phyloP scores from a whole-genome alignment of 1,284 basidiomycete species.

The Psilocybe mexicana region DNA sequence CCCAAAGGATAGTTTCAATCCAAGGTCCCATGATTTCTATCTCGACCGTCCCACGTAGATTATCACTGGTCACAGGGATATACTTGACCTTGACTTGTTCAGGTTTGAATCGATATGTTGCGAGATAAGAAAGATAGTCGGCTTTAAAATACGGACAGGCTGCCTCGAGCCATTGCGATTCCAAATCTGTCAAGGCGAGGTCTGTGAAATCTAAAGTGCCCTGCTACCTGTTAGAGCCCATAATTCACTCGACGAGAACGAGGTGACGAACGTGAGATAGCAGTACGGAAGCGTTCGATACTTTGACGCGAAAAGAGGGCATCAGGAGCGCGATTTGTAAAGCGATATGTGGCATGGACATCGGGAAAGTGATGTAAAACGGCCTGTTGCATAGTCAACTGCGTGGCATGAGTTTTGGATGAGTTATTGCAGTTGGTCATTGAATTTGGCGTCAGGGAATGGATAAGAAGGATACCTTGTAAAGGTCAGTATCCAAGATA shows the following conservation, averaged over 20 bases:
- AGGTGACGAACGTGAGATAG: slow-evolving; percentile 63
- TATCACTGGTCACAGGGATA: slow-evolving; percentile 50
- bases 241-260: neutral
- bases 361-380: slow-evolving; percentile 81
- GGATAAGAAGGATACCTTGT: slow-evolving; percentile 65
- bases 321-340: slow-evolving; percentile 81
- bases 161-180: slow-evolving; percentile 68
- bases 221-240: neutral
- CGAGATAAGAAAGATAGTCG: slow-evolving; percentile 80
- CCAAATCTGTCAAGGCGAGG: slow-evolving; percentile 61
- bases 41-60: slow-evolving; percentile 67
- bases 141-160: slow-evolving; percentile 78
- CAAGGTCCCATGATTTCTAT: slow-evolving; percentile 80
- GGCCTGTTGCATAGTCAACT: slow-evolving; percentile 98
- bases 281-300: slow-evolving; percentile 65
- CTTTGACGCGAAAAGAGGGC: slow-evolving; percentile 74
- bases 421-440: neutral
- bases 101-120: slow-evolving; percentile 75
- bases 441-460: neutral
- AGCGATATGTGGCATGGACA: slow-evolving; percentile 71
- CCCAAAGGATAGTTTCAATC: slow-evolving; percentile 93
- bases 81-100: slow-evolving; percentile 78
- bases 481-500: slow-evolving; percentile 93
- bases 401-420: slow-evolving; percentile 3
- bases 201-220: slow-evolving; percentile 60